Base-by-base conservation (phyloP, 2,329 filamentous ascomycete species). In the Alternaria postmessia region DNA sequence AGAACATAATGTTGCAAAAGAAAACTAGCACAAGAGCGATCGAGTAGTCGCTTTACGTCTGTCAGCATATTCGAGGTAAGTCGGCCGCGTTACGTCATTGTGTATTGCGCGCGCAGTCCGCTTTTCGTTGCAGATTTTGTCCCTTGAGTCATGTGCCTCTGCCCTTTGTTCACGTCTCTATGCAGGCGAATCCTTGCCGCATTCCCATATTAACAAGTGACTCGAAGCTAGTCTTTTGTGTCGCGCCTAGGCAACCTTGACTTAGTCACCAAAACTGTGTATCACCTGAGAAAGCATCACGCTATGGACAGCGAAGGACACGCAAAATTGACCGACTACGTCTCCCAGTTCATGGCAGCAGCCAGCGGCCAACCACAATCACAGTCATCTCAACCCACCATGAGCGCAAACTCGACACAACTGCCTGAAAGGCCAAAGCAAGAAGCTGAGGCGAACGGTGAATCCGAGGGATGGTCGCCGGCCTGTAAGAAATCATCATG, bases 381-480 rank as follows among this genome's bases (percentile, higher is more conserved):
- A 8, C 58, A 51, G 18, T 20, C 26, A 22, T 20, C 52, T 26
- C 28, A 38, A 32, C 48, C 44, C 24, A 39, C 44, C 43, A 47
- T 32, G 3, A 39, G 39, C 39, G 43, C 55, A 28, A 34, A 38
- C 16, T 53, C 56, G 4, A 56, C 47, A 12, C 49, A 47, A 32
- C 24, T 54, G 26, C 41, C 60, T n/a, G 53, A 60, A 11, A 55
- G 41, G 20, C 24, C 51, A 8, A 56, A 54, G 36, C 42, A 57
- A 54, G 41, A 41, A 18, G 53, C 65, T 43, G 34, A 46, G 7
- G 48, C 52, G 11, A 57, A 49, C 18, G 51, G 51, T 43, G 48
- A 57, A 20, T 54, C 56, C 18, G 57, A 65, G 41, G 73, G 67
- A 46, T 81, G 80, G 80, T 76, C 76, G 32, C 80, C 80, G 39